Evolutionary conservation across 2,329 filamentous ascomycete genomes (phyloP).

Genomic region (Aspergillus pseudonomiae): DNA sequence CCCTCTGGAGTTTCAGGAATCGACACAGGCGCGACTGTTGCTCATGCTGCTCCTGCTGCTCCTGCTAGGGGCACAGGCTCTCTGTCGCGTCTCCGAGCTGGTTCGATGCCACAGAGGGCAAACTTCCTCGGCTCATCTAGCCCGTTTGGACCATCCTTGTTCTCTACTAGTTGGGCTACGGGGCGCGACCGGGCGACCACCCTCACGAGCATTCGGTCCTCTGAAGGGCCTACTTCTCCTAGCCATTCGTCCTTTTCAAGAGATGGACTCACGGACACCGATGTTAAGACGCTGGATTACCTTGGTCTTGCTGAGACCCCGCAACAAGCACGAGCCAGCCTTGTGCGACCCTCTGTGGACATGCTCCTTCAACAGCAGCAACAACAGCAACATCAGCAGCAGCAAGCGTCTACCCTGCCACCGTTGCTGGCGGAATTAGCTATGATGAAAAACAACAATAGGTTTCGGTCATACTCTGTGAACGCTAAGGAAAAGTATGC

Average conservation of each 20-base stretch:
- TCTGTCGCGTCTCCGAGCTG: slow-evolving; percentile 82
- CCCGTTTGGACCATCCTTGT: slow-evolving; percentile 87
- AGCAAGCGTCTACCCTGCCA: slow-evolving; percentile 49
- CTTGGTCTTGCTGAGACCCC: slow-evolving; percentile 93
- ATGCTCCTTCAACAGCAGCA: slow-evolving; percentile 55
- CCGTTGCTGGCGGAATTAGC: slow-evolving; percentile 76
- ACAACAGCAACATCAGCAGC: slow-evolving; percentile 48
- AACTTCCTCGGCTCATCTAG: slow-evolving; percentile 63
- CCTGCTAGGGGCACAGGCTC: slow-evolving; percentile 67
- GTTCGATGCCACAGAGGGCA: slow-evolving; percentile 89
- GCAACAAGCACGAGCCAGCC: slow-evolving; percentile 73
- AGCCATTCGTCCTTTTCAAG: slow-evolving; percentile 83
- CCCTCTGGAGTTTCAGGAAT: slow-evolving; percentile 52
- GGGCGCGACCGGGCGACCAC: slow-evolving; percentile 84
- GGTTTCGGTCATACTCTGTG: slow-evolving; percentile 96
- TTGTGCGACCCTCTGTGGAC: slow-evolving; percentile 64
- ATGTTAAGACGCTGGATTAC: slow-evolving; percentile 93
- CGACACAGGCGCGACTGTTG: slow-evolving; percentile 43
- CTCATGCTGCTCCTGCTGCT: slow-evolving; percentile 39
- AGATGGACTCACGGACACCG: slow-evolving; percentile 81
- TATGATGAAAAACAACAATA: slow-evolving; percentile 77
- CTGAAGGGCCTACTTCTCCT: slow-evolving; percentile 84
- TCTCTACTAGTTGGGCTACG: slow-evolving; percentile 81
- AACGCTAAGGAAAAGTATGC: slow-evolving; percentile 98
- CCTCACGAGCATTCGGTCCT: slow-evolving; percentile 84